Evolutionary conservation across 2,329 filamentous ascomycete genomes (phyloP).

Genomic region (Ceratocystis harringtonii): DNA sequence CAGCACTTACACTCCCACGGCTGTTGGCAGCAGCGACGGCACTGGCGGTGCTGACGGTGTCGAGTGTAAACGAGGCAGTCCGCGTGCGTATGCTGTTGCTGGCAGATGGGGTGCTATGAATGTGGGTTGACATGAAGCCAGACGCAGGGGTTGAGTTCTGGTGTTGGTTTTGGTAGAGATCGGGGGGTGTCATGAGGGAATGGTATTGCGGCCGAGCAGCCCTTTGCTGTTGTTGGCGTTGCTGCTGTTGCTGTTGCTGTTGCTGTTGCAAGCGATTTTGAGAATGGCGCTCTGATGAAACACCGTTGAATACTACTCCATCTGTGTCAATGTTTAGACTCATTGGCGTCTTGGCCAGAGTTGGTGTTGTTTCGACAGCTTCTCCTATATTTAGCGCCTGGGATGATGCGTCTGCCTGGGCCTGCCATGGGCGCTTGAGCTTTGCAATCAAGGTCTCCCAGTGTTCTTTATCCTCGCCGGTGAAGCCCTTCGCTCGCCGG

Average conservation of each 20-base stretch:
- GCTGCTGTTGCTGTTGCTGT: not conserved
- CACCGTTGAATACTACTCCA: not conserved
- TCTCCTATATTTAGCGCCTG: not conserved
- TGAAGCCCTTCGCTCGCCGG: constrained; percentile 23
- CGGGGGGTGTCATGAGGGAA: constrained; percentile 3
- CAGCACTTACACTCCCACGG: not conserved
- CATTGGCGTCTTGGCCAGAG: not conserved
- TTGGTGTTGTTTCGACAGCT: not conserved
- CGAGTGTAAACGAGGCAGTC: constrained; percentile 7
- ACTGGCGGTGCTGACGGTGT: not conserved
- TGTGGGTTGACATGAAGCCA: constrained; percentile 6
- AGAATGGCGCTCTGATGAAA: not conserved
- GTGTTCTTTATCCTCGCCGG: constrained; percentile 24
- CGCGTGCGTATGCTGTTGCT: not conserved
- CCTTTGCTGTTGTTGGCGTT: not conserved
- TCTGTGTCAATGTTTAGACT: not conserved
- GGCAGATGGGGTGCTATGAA: not conserved
- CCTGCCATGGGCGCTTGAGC: constrained; percentile 19
- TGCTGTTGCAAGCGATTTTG: not conserved
- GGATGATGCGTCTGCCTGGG: not conserved
- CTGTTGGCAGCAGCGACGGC: not conserved
- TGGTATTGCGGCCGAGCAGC: not conserved
- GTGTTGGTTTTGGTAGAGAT: not conserved
- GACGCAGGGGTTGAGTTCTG: constrained; percentile 1
- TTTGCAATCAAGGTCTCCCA: constrained; percentile 23